Evolutionary conservation across 768 basidiomycete genomes (phyloP).

Genomic region (Pleurotus giganteus): DNA sequence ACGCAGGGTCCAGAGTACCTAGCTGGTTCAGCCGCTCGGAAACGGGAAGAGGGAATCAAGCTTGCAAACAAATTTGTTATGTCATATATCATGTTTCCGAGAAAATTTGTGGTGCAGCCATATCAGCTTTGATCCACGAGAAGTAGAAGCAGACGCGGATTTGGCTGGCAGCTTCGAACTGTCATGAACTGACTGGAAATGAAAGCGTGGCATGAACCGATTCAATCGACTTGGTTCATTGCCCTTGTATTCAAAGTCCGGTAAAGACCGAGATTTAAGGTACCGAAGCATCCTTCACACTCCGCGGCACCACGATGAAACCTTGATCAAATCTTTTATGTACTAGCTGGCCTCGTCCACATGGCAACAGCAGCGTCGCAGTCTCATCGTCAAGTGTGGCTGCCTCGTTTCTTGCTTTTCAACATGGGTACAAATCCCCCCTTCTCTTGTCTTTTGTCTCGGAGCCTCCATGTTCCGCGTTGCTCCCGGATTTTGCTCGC

Average conservation of each 20-base stretch:
- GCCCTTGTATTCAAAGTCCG: conserved; percentile 8
- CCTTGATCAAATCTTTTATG: conserved; percentile 9
- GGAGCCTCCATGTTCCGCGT: not conserved
- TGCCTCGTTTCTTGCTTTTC: not conserved
- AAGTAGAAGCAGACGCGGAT: not conserved
- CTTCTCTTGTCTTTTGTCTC: too few species aligned
- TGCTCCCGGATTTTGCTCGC: not conserved
- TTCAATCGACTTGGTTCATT: conserved; percentile 7
- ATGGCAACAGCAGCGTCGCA: not conserved
- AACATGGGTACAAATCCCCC: too few species aligned
- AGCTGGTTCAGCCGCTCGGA: not conserved
- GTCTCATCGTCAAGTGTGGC: conserved; percentile 7
- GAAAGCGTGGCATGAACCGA: conserved; percentile 2
- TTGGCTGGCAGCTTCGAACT: not conserved
- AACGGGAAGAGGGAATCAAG: not conserved
- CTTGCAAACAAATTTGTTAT: not conserved
- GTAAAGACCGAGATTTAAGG: conserved; percentile 6
- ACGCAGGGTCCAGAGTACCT: not conserved
- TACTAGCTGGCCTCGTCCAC: conserved; percentile 7
- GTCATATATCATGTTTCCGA: too few species aligned
- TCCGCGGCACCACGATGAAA: conserved; percentile 6
- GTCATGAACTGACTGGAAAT: not conserved
- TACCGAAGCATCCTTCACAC: not conserved
- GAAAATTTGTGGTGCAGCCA: too few species aligned
- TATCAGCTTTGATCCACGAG: not conserved